Evolutionary conservation across 768 basidiomycete species (phyloP), one percentile per base, ranked within the genome.

Genomic region (Exidia glandulosa): DNA sequence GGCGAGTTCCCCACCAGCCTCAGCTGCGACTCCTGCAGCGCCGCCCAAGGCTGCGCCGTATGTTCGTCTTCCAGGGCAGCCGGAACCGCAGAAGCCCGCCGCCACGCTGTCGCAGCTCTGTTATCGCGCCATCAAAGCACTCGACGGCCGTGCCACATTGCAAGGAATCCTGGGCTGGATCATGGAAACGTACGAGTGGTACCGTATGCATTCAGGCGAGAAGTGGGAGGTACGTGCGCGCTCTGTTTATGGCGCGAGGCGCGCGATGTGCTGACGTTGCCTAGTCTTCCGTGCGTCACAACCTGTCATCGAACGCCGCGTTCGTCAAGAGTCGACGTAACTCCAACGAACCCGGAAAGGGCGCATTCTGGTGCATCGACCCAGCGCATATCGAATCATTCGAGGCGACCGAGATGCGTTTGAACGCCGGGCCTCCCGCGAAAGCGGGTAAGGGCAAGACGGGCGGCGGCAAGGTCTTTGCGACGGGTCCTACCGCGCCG

Each of bases 131-230:
- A 87, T 97, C 73, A 85, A 87, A 71, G 80, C 80, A 37, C 80
- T 88, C 66, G 85, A 82, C 32, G 88, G 88, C 32, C 89, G 91
- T 72, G 87, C 87, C n/a, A 94, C 94, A 1, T 68, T 95, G 50
- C 90, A 93, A 64, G 90, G 94, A 66, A 91, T 97, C 54, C 90
- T 90, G 69, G 81, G 83, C 36, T 98, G 94, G 93, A 91, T 97
- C 64, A 83, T 86, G 72, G 84, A 84, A 54, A 86, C 82, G 62
- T 88, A 87, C 72, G 93, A 94, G 64, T 95, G 92, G 81, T 98
- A 95, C 74, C 81, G 83, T 58, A 86, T 86, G 67, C 87, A 88
- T 60, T 87, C 89, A 68, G 85, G 86, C 56, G 75, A 76, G 47
- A 88, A 90, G 48, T 97, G 94, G 94, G 92, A 91, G 87, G 92